A percentile compares a stretch with the other conserved stretches of the same genome.
Evolutionary conservation across 208 protist genomes (phyloP).

Genomic region (Kentomonas sorsogonicus): DNA sequence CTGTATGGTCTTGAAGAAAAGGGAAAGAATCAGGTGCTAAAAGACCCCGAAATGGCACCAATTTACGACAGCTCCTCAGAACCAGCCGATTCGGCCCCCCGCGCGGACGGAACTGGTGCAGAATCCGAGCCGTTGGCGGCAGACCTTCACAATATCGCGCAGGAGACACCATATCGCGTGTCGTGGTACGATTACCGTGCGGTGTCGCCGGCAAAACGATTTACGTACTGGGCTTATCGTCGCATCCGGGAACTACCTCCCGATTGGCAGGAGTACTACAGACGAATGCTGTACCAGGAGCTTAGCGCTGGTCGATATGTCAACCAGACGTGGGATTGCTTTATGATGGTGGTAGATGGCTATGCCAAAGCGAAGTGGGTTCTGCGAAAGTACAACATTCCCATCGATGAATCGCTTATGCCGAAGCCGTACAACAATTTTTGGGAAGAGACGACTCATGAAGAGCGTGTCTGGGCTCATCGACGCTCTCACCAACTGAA

Average conservation of each 20-base stretch:
- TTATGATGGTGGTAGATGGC: conserved; percentile 89
- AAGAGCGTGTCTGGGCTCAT: conserved; percentile 86
- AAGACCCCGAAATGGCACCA: too few species aligned
- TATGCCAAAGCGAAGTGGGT: conserved; percentile 87
- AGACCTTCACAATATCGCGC: conserved; percentile 48
- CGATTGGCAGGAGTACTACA: conserved; percentile 84
- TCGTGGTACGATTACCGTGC: conserved; percentile 64
- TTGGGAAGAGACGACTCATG: conserved; percentile 85
- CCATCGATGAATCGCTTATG: conserved; percentile 73
- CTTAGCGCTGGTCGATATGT: conserved; percentile 68
- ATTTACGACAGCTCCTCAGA: too few species aligned
- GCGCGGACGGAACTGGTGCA: too few species aligned
- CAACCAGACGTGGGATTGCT: conserved; percentile 85
- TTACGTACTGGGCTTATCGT: conserved; percentile 81
- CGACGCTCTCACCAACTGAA: conserved; percentile 85
- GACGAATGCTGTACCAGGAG: conserved; percentile 82
- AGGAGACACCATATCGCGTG: conserved; percentile 60
- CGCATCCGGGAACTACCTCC: conserved; percentile 69
- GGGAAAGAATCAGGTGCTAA: too few species aligned
- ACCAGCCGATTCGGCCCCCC: too few species aligned
- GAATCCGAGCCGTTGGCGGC: conserved; percentile 65
- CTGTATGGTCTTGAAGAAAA: too few species aligned
- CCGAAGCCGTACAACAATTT: conserved; percentile 88
- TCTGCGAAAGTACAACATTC: conserved; percentile 68
- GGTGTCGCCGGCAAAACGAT: conserved; percentile 71